A percentile compares a stretch with the other conserved stretches of the same genome.
phyloP scores from a whole-genome alignment of 2,329 filamentous ascomycete species.

The Beauveria varroae region DNA sequence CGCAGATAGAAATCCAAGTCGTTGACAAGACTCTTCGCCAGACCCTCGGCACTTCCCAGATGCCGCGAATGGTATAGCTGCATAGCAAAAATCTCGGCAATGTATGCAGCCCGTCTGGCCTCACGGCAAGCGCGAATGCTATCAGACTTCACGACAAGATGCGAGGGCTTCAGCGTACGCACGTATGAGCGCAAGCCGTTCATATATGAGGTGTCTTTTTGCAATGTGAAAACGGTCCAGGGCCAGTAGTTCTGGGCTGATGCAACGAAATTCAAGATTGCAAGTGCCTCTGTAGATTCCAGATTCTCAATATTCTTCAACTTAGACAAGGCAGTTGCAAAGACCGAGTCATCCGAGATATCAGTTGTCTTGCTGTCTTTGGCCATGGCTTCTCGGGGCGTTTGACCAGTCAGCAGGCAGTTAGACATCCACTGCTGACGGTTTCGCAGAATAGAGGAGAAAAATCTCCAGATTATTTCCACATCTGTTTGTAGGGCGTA shows the following conservation, averaged over 20 bases:
- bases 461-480: constrained; percentile 71
- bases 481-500: constrained; percentile 58
- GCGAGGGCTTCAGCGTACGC: constrained; percentile 45
- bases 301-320: constrained; percentile 59
- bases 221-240: constrained; percentile 78
- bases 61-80: constrained; percentile 82
- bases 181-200: constrained; percentile 65
- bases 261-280: constrained; percentile 79
- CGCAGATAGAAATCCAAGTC: constrained; percentile 74
- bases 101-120: constrained; percentile 67
- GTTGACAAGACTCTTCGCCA: constrained; percentile 64
- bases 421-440: constrained; percentile 96
- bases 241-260: constrained; percentile 92
- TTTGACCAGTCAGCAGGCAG: constrained; percentile 81
- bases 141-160: constrained; percentile 46
- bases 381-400: constrained; percentile 67
- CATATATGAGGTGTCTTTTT: constrained; percentile 67
- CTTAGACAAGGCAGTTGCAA: constrained; percentile 65
- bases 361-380: constrained; percentile 44
- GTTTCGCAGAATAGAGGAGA: constrained; percentile 78
- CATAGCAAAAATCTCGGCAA: constrained; percentile 85
- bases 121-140: constrained; percentile 51
- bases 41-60: constrained; percentile 54
- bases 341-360: constrained; percentile 52
- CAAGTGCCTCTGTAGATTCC: constrained; percentile 57